These are phyloP conservation scores for Fraxinus latifolia DNA, from an alignment of 305 asterid genomes.

Conservation along the genomic window DNA sequence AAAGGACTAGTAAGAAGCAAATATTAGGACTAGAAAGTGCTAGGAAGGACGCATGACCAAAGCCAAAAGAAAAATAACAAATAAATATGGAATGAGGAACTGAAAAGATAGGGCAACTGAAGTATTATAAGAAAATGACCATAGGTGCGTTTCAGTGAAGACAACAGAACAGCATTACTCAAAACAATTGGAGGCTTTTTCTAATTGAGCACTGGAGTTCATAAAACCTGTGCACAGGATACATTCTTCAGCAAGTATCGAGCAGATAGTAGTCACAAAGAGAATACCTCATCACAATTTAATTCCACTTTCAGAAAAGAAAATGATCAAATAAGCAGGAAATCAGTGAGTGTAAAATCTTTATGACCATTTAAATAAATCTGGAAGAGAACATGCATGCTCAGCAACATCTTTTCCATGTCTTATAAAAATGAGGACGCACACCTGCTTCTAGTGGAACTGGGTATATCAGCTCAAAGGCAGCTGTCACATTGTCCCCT, in stretches of 20 bases:
- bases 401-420: neutral
- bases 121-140: neutral
- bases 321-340: neutral
- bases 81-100: neutral
- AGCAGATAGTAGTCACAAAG: neutral
- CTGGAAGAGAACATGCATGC: neutral
- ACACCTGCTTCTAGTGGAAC: constrained; percentile 90
- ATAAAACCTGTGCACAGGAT: neutral
- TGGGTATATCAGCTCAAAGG: constrained; percentile 77
- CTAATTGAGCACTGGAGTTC: neutral
- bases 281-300: neutral
- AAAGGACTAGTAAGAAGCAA: neutral
- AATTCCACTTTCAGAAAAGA: neutral
- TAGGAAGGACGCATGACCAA: neutral
- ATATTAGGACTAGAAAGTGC: neutral
- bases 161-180: neutral
- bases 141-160: neutral
- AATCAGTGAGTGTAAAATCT: neutral
- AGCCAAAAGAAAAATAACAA: neutral
- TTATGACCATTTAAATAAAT: neutral
- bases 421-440: constrained; percentile 3
- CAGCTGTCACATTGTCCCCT: constrained; percentile 97
- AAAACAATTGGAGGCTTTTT: neutral
- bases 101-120: neutral
- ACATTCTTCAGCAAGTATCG: neutral